Evolutionary conservation across 2,329 filamentous ascomycete species (phyloP).

Genomic region (Ceratocystis lukuohia): DNA sequence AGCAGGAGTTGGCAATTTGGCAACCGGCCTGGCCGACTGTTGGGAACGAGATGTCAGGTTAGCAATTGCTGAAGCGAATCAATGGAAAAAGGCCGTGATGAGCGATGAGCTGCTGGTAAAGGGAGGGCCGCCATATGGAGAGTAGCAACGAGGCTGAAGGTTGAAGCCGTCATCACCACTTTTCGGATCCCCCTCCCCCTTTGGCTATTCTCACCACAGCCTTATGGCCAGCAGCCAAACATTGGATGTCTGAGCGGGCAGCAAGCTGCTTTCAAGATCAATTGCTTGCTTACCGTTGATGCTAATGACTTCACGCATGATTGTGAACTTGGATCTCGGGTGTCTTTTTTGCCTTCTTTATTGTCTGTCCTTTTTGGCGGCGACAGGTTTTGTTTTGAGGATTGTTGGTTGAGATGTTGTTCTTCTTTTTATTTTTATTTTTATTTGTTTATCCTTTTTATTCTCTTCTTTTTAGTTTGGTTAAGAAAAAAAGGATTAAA

Average conservation of each 20-base stretch:
- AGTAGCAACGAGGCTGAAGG: not conserved
- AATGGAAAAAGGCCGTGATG: not conserved
- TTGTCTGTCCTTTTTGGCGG: not conserved
- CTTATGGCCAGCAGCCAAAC: too few species aligned
- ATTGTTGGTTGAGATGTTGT: not conserved
- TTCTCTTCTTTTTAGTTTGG: not conserved
- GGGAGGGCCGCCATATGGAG: not conserved
- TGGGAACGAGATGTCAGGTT: slow-evolving; percentile 24
- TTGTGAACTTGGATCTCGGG: slow-evolving; percentile 26
- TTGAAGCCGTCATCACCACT: too few species aligned
- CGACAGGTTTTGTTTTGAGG: too few species aligned
- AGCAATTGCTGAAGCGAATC: not conserved
- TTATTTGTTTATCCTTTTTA: slow-evolving; percentile 1
- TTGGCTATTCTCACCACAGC: too few species aligned
- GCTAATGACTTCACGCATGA: slow-evolving; percentile 98
- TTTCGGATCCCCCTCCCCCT: too few species aligned
- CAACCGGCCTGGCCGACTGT: slow-evolving; percentile 99
- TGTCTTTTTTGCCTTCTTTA: not conserved
- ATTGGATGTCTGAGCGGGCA: too few species aligned
- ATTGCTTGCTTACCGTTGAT: slow-evolving; percentile 68
- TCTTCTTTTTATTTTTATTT: not conserved
- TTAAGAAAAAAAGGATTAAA: slow-evolving; percentile 13
- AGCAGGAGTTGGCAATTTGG: slow-evolving; percentile 99
- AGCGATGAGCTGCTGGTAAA: not conserved
- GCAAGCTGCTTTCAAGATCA: too few species aligned